Base-by-base conservation (phyloP, 2,329 filamentous ascomycete species). In the Aspergillus sp. region DNA sequence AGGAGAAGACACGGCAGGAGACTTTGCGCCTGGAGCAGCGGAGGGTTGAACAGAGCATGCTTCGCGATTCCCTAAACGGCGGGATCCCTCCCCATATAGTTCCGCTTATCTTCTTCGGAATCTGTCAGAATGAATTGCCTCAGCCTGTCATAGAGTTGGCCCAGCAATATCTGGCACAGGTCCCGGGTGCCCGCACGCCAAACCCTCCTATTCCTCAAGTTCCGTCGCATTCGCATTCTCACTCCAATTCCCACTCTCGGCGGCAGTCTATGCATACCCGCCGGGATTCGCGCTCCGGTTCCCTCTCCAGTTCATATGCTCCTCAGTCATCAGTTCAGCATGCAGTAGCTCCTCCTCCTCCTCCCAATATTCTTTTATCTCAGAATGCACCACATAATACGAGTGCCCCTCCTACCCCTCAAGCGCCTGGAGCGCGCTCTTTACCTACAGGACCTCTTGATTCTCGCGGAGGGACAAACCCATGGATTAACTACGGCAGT, bases 31-130 rank as follows among this genome's bases (percentile, higher is more conserved):
- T 91, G 33, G 89, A 92, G 74, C 89, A 90, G 74, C 81, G 89
- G 47, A 87, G 82, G 66, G 81, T 90, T 56, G 89, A 92, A 73
- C 84, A 88, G 68, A 86, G 86, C 46, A 91, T 93, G 75, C 75
- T 93, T 57, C 80, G 83, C 54, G 86, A 88, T 20, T 89, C 88
- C 2, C 72, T 92, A 53, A 80, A 82, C 54, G 85, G 86, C 39
- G 89, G 89, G 11, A 85, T 93, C 51, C 89, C 89, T 9, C 88
- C 89, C 12, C 82, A 87, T 37, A 85, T 92, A 82, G 82, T 92
- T 24, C 89, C 89, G 6, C 77, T 91, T 58, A 86, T 93, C 22
- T 91, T 93, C 73, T 84, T 87, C 12, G 87, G 87, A 44, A 87
- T 91, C 80, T 83, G 83, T 46, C 87, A 86, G 40, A 86, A 85